Evolutionary conservation across 2,329 filamentous ascomycete species (phyloP), one percentile per base, ranked within the genome.

Genomic region (Fusarium fracticaudum): DNA sequence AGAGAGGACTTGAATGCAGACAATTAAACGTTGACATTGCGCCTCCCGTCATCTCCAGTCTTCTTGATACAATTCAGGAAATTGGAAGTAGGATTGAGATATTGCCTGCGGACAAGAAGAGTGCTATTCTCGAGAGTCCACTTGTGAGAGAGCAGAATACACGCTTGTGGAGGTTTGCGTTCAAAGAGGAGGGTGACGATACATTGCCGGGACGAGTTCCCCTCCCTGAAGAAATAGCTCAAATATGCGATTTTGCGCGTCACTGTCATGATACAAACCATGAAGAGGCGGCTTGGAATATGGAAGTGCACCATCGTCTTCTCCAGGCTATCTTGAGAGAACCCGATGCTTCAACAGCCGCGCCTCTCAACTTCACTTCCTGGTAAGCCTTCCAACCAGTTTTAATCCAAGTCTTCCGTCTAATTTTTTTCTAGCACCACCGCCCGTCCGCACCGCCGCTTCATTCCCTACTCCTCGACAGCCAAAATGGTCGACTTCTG

Each of bases 401-500:
- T 0, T 15, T 2, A 7, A 1, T 1, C 2, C 8, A 1, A 8
- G 1, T 8, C 11, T 2, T 6, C 7, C 3, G 12, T 1, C 29
- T 71, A 26, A 71, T 18, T 3, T 0, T 5, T 24, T 10, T 0
- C 6, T 6, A 72, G 69, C 12, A 58, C 55, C 15, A 63, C 69
- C 3, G 67, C 69, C 3, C 69, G 69, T 1, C 51, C 69, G 0
- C 51, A 67, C 33, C 55, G 62, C 3, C 41, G 41, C 26, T 71
- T 62, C 31, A 24, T 72, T 0, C 67, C 69, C 9, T 62, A 43
- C 26, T 63, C 69, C 40, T 62, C 55, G 4, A 67, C 67, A 8
- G 60, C 67, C 11, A 71, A 71, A n/a, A 72, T 72, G 69, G 38
- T 72, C 26, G 69, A 71, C 38, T 71, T 71, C n/a, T 71, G 70